A percentile compares a stretch with the other conserved stretches of the same genome.
These are phyloP conservation scores for Excoecaria agallocha DNA, from an alignment of 345 rosid species.

Conservation along the genomic window DNA sequence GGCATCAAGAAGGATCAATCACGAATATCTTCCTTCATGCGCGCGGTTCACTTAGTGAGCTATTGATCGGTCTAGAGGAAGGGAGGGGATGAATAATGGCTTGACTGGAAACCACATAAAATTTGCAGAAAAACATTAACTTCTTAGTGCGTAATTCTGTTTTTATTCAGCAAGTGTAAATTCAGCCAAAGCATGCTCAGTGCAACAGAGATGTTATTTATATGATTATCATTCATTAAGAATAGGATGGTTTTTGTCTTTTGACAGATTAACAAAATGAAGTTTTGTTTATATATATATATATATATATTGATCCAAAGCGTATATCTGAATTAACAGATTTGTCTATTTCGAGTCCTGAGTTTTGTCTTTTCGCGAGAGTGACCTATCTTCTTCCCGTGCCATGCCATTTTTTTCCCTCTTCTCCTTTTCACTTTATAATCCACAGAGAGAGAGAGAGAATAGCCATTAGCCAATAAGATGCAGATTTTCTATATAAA, in stretches of 20 bases:
- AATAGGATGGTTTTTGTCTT: neutral
- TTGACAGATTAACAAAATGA: neutral
- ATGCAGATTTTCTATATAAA: neutral
- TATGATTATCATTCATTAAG: neutral
- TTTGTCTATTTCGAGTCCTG: too few relatives aligned
- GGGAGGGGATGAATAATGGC: neutral
- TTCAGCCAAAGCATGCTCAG: too few relatives aligned
- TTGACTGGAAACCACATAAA: neutral
- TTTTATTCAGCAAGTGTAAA: neutral
- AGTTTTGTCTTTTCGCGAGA: neutral
- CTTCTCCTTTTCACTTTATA: neutral
- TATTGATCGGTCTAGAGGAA: conserved; percentile 27
- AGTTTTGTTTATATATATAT: too few relatives aligned
- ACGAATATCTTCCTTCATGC: conserved; percentile 58
- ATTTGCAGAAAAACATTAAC: neutral
- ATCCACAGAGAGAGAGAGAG: neutral
- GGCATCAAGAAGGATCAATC: conserved; percentile 63
- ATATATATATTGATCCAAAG: too few relatives aligned
- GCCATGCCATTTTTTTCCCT: neutral
- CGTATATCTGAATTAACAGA: too few relatives aligned
- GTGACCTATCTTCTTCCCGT: neutral
- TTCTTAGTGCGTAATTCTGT: neutral
- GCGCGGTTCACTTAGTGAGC: conserved; percentile 44
- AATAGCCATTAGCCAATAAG: neutral
- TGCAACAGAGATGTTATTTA: neutral